Evolutionary conservation across 257 asterid genomes (phyloP).

Genomic region (Solanum chiquidenum): DNA sequence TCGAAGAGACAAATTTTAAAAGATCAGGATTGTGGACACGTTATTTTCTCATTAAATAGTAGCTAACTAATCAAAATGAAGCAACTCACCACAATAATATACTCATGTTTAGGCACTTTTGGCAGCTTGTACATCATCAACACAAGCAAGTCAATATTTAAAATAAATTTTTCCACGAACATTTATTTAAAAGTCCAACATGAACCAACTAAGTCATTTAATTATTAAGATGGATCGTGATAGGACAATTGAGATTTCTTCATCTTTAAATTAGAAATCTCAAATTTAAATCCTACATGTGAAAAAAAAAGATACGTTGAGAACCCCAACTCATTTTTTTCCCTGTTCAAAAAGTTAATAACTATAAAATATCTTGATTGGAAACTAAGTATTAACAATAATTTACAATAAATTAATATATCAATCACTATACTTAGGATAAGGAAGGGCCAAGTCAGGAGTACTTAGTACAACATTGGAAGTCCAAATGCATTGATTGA

Average conservation of each 20-base stretch:
- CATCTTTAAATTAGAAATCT: no score
- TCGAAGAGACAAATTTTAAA: background rate
- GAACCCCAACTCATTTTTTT: background rate
- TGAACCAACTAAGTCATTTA: background rate
- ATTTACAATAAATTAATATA: background rate
- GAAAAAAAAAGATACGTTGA: no score
- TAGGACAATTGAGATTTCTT: background rate
- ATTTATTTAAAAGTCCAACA: background rate
- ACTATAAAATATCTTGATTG: no score
- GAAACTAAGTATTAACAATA: background rate
- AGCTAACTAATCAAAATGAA: background rate
- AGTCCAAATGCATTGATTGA: background rate
- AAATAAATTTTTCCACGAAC: background rate
- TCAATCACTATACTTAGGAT: background rate
- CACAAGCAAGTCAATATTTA: background rate
- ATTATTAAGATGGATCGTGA: background rate
- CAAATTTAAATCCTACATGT: rapidly evolving
- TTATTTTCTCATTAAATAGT: background rate
- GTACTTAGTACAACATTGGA: background rate
- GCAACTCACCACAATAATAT: background rate
- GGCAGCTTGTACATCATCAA: background rate
- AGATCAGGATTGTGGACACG: background rate
- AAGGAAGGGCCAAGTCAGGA: background rate
- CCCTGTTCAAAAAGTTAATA: background rate
- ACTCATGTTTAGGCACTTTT: background rate